Conservation (phyloP, 305 asterid genomes). For the Rubia tinctorum region DNA sequence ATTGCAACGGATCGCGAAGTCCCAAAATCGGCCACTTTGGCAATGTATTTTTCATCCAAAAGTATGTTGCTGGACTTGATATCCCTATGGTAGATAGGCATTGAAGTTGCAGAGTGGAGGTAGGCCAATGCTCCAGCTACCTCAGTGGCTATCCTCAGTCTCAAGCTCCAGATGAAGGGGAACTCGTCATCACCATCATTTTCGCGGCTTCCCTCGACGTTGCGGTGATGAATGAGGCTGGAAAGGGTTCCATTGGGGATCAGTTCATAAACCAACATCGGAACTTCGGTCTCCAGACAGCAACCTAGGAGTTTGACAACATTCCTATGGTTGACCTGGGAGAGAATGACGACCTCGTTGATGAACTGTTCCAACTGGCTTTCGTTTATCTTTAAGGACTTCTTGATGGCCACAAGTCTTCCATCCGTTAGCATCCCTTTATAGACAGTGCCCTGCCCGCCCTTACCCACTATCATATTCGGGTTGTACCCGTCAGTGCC, state of each 20-base stretch:
- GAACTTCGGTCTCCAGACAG: constrained; percentile 43
- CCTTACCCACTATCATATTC: constrained; percentile 37
- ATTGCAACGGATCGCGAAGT: constrained; percentile 1
- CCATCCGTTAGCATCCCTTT: constrained; percentile 45
- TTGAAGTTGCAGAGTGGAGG: constrained; percentile 12
- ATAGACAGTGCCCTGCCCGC: constrained; percentile 47
- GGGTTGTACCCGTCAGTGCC: constrained; percentile 40
- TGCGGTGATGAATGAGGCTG: constrained; percentile 31
- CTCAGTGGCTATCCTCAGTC: constrained; percentile 4
- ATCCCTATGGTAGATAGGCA: constrained; percentile 13
- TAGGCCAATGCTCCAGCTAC: constrained; percentile 16
- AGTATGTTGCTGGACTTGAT: constrained; percentile 15
- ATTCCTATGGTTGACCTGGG: constrained; percentile 43
- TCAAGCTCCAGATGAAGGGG: constrained; percentile 16
- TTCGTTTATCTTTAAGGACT: constrained; percentile 22
- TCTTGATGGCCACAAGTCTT: constrained; percentile 41
- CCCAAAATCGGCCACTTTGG: constrained; percentile 14
- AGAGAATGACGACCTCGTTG: constrained; percentile 40
- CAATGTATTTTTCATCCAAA: constrained; percentile 10
- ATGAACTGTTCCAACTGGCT: constrained; percentile 30
- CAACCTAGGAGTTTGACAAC: constrained; percentile 37
- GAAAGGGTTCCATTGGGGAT: constrained; percentile 36
- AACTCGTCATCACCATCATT: background rate
- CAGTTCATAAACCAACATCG: constrained; percentile 35
- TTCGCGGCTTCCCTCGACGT: no score